A percentile compares a stretch with the other conserved stretches of the same genome.
Conservation (phyloP, 1,284 basidiomycete species). For the Amylostereum areolatum region DNA sequence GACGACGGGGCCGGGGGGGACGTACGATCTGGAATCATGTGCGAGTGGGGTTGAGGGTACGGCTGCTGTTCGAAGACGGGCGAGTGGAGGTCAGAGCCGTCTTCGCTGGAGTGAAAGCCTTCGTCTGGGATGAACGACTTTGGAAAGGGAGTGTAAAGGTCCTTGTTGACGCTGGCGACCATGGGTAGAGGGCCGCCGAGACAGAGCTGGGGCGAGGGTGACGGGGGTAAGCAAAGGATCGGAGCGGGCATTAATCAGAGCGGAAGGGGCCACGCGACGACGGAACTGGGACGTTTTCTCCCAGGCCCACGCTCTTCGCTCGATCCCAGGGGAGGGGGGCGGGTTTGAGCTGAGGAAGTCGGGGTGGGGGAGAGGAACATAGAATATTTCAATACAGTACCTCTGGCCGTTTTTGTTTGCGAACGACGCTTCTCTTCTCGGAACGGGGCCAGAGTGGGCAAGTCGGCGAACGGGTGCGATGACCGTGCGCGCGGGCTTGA, state of each 20-base stretch:
- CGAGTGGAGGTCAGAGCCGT: constrained; percentile 65
- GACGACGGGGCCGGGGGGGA: constrained; percentile 16
- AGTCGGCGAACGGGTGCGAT: too few relatives aligned
- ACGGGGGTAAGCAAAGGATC: too few relatives aligned
- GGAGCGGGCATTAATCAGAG: constrained; percentile 4
- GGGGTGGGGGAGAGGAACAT: too few relatives aligned
- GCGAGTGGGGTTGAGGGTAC: too few relatives aligned
- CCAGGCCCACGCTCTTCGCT: constrained; percentile 7
- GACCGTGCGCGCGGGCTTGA: too few relatives aligned
- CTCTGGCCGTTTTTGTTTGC: too few relatives aligned
- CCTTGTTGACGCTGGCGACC: constrained; percentile 47
- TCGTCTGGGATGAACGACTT: constrained; percentile 48
- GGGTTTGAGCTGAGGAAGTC: too few relatives aligned
- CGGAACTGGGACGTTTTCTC: constrained; percentile 4
- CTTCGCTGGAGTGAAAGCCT: constrained; percentile 62
- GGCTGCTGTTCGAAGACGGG: constrained; percentile 42
- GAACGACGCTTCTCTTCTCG: too few relatives aligned
- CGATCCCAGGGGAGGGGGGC: too few relatives aligned
- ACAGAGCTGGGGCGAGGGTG: constrained; percentile 22
- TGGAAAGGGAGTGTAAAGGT: constrained; percentile 52
- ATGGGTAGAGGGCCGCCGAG: constrained; percentile 25
- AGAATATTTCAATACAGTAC: too few relatives aligned
- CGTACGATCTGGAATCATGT: constrained; percentile 40
- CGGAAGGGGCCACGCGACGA: constrained; percentile 12
- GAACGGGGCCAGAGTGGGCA: too few relatives aligned